Evolutionary conservation across 2,329 filamentous ascomycete species (phyloP).

Genomic region (Monilinia aucupariae): DNA sequence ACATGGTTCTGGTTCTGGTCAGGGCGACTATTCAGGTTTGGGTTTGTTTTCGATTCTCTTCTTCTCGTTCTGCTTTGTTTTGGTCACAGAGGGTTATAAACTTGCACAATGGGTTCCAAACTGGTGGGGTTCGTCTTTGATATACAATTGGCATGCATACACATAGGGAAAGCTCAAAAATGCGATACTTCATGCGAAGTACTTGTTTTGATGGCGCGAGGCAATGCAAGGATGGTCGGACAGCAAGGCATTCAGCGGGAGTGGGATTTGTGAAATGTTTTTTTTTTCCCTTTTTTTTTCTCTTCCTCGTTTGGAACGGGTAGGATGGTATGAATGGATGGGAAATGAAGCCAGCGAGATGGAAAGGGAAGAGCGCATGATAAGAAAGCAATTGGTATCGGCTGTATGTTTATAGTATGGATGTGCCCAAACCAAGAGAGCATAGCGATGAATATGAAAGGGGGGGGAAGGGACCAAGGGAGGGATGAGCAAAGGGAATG

Average conservation of each 20-base stretch:
- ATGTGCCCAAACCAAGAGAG: background rate
- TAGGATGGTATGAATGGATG: slow-evolving; percentile 11
- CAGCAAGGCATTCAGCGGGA: slow-evolving; percentile 10
- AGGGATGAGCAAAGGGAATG: background rate
- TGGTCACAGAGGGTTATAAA: slow-evolving; percentile 16
- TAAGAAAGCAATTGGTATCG: slow-evolving; percentile 4
- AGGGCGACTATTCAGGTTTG: slow-evolving; percentile 15
- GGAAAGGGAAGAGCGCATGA: slow-evolving; percentile 7
- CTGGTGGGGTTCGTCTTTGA: slow-evolving; percentile 17
- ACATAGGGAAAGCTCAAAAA: slow-evolving; percentile 14
- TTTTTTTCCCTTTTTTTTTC: background rate
- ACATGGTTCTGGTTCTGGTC: slow-evolving; percentile 22
- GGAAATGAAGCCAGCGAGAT: slow-evolving; percentile 8
- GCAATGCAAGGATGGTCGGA: slow-evolving; percentile 7
- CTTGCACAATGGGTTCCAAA: slow-evolving; percentile 15
- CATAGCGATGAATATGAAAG: slow-evolving; percentile 4
- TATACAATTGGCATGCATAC: slow-evolving; percentile 19
- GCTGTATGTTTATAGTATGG: slow-evolving; percentile 12
- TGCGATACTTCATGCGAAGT: slow-evolving; percentile 6
- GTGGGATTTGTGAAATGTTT: slow-evolving; percentile 2
- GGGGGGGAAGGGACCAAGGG: too few relatives aligned
- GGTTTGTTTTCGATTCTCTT: slow-evolving; percentile 18
- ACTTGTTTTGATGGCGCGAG: slow-evolving; percentile 11
- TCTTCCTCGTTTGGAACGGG: background rate
- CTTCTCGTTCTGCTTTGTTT: slow-evolving; percentile 12